These are phyloP conservation scores for Sungouiella blattae DNA, from an alignment of 805 yeast genomes.

Conservation along the genomic window DNA sequence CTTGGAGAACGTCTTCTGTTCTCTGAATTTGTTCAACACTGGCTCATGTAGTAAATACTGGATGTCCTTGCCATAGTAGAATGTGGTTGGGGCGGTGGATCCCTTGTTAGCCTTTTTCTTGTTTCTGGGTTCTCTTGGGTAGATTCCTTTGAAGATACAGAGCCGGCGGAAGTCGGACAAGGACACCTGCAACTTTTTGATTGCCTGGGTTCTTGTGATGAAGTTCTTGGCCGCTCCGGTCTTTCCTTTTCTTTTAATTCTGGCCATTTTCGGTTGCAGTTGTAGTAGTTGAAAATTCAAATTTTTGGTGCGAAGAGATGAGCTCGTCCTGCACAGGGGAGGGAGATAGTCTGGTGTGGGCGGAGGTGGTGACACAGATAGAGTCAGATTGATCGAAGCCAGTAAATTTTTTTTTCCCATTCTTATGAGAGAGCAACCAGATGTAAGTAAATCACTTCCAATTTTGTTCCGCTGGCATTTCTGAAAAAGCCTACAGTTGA, in stretches of 20 bases:
- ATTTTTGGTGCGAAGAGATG: slow-evolving; percentile 12
- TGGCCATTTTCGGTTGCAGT: slow-evolving; percentile 38
- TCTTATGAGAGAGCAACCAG: too few species aligned
- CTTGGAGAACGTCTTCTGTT: slow-evolving; percentile 90
- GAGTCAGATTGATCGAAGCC: too few species aligned
- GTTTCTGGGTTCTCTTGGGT: slow-evolving; percentile 93
- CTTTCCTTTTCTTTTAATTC: slow-evolving; percentile 78
- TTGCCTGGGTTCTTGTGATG: slow-evolving; percentile 92
- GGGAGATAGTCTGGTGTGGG: too few species aligned
- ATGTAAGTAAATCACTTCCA: too few species aligned
- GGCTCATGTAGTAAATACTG: slow-evolving; percentile 96
- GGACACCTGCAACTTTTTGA: slow-evolving; percentile 85
- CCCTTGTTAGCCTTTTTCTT: slow-evolving; percentile 97
- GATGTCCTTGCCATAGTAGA: slow-evolving; percentile 90
- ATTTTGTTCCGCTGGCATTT: too few species aligned
- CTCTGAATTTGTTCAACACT: slow-evolving; percentile 83
- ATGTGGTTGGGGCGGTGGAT: slow-evolving; percentile 93
- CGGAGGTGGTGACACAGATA: too few species aligned
- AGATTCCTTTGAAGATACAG: slow-evolving; percentile 96
- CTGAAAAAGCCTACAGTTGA: too few species aligned
- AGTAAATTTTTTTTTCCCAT: too few species aligned
- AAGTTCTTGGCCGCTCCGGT: slow-evolving; percentile 89
- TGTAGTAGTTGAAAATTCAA: slow-evolving; percentile 2
- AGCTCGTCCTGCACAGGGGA: slow-evolving; percentile 1
- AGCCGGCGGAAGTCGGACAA: slow-evolving; percentile 95